A percentile compares a stretch with the other conserved stretches of the same genome.
These are phyloP conservation scores for Paramecium octaurelia DNA, from an alignment of 73 alveolate genomes.

Conservation along the genomic window DNA sequence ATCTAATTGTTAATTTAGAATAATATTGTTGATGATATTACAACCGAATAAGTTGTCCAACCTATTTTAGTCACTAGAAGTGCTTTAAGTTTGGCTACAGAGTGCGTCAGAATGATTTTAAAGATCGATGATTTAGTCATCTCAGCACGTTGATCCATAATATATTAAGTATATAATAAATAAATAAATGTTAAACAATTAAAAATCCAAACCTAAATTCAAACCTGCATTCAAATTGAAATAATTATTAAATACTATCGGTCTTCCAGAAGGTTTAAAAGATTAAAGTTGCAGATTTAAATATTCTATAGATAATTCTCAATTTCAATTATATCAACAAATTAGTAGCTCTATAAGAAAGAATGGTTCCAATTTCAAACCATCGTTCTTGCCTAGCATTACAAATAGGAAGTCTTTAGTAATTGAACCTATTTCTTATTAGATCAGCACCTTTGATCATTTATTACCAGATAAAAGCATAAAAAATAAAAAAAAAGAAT, in stretches of 20 bases:
- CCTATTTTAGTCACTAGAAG: slow-evolving; percentile 97
- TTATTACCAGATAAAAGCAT: not conserved
- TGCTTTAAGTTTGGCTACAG: slow-evolving; percentile 98
- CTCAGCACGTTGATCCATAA: slow-evolving; percentile 37
- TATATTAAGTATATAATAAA: not conserved
- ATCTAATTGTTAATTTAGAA: slow-evolving; percentile 53
- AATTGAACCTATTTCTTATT: not conserved
- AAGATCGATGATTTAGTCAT: slow-evolving; percentile 98
- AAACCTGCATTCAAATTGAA: not conserved
- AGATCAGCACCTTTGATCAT: not conserved
- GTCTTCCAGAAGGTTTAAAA: not conserved
- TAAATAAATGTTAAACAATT: not conserved
- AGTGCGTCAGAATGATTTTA: slow-evolving; percentile 98
- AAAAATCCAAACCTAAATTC: not conserved
- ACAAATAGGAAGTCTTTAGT: not conserved
- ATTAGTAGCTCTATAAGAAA: not conserved
- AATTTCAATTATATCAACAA: not conserved
- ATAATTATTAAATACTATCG: not conserved
- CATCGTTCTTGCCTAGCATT: not conserved
- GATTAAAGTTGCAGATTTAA: not conserved
- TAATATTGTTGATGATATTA: slow-evolving; percentile 88
- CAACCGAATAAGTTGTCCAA: slow-evolving; percentile 97
- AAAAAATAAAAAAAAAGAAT: not conserved
- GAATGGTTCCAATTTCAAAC: not conserved
- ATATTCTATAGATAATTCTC: not conserved